Base-by-base conservation (phyloP, 1,284 basidiomycete genomes). In the Ceratobasidium sp. region DNA sequence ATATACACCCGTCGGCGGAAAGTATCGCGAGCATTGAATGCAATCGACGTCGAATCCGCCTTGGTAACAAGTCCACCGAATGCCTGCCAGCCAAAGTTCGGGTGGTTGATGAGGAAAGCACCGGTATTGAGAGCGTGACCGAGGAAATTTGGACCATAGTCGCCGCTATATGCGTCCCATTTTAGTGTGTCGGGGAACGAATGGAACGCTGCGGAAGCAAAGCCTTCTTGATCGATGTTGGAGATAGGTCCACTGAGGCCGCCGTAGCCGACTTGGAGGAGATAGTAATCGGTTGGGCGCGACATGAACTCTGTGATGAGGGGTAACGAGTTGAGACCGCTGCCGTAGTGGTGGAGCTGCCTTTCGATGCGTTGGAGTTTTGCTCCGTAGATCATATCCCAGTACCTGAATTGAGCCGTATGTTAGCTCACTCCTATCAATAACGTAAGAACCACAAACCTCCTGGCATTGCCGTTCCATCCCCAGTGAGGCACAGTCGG, bases 51-150 rank as follows among this genome's bases (percentile, higher is more conserved):
- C 31, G 84, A 83, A 15, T 83, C 85, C 17, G 58, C 39, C 26
- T 85, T 82, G 26, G 84, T 80, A 31, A 89, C 83, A 56, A 84
- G 86, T 10, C 89, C 89, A 53, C 89, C 89, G 79, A 89, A 89
- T 4, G 88, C 88, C 81, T 90, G 88, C 88, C 89, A 90, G n/a
- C 89, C 89, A 79, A 89, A 90, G 76, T 86, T 84, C 26, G 88
- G 88, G 76, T 90, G 88, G 77, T 89, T 83, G 75, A 89, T 82
- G 80, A 90, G 84, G 79, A 86, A 88, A 0, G 87, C 87, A 68
- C 87, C 87, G 76, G 87, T 88, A 45, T 88, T 87, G 84, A 89
- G 86, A 3, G 86, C 81, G 79, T 88, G 87, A 13, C 89, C 88
- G 75, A 88, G 88, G 80, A 89, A 89, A 81, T 89, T 89, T 5